phyloP scores from a whole-genome alignment of 495 filamentous ascomycete species.

The Copromyces sp. region DNA sequence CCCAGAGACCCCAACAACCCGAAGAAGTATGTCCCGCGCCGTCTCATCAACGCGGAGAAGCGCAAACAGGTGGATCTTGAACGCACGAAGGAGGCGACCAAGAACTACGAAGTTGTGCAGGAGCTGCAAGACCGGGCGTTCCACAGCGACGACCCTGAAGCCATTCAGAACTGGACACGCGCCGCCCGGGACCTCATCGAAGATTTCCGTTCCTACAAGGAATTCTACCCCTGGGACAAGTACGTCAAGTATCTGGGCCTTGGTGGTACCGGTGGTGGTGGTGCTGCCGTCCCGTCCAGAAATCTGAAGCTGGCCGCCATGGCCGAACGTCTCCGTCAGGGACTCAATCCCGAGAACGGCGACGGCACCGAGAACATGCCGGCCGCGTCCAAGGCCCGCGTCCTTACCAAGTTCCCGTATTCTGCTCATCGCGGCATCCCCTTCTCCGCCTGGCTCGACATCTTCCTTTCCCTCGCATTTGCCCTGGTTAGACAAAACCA shows the following conservation, averaged over 20 bases:
- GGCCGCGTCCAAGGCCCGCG: not conserved
- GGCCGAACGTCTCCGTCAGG: conserved; percentile 52
- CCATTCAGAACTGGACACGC: conserved; percentile 58
- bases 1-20: conserved; percentile 11
- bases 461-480: conserved; percentile 82
- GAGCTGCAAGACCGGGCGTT: conserved; percentile 41
- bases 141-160: conserved; percentile 38
- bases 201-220: conserved; percentile 66
- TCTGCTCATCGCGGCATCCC: conserved; percentile 65
- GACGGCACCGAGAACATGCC: conserved; percentile 4
- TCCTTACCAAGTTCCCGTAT: conserved; percentile 31
- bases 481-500: conserved; percentile 49
- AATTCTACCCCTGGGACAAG: conserved; percentile 68
- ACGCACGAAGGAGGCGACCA: conserved; percentile 43
- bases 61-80: conserved; percentile 29
- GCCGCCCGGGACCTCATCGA: conserved; percentile 64
- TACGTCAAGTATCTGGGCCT: conserved; percentile 61
- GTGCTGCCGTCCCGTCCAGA: conserved; percentile 33
- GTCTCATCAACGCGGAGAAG: conserved; percentile 26
- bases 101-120: conserved; percentile 46
- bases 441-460: conserved; percentile 76
- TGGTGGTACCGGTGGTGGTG: conserved; percentile 38
- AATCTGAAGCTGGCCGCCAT: conserved; percentile 58
- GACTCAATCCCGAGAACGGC: conserved; percentile 27
- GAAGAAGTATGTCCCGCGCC: conserved; percentile 26